Evolutionary conservation across 2,329 filamentous ascomycete species (phyloP).

Genomic region (Mycosphaerella arachidis): DNA sequence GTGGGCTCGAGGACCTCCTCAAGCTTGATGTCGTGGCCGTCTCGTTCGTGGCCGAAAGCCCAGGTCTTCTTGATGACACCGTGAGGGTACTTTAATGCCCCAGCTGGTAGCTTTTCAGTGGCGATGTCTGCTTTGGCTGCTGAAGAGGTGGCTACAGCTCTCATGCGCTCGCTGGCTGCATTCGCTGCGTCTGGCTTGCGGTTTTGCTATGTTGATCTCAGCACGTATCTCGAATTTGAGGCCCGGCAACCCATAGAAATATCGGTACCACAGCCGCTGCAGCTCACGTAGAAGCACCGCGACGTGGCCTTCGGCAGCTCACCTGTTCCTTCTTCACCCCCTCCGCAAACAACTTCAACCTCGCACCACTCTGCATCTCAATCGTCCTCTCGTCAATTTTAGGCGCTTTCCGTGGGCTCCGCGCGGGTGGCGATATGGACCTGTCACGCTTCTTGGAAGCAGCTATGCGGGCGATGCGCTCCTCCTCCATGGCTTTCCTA

Average conservation of each 20-base stretch:
- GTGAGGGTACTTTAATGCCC: conserved; percentile 43
- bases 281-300: neutral
- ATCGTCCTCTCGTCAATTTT: conserved; percentile 23
- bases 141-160: conserved; percentile 3
- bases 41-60: conserved; percentile 58
- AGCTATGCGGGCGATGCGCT: conserved; percentile 65
- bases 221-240: neutral
- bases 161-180: conserved; percentile 15
- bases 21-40: conserved; percentile 72
- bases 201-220: conserved; percentile 12
- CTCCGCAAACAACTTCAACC: conserved; percentile 24
- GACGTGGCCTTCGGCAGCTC: neutral
- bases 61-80: conserved; percentile 81
- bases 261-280: neutral
- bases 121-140: neutral
- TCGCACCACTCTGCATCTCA: conserved; percentile 20
- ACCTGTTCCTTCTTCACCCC: conserved; percentile 20
- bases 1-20: conserved; percentile 77
- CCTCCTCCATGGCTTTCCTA: conserved; percentile 78
- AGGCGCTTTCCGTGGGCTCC: conserved; percentile 24
- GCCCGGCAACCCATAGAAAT: neutral
- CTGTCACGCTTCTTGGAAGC: conserved; percentile 55
- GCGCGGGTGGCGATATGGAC: conserved; percentile 36
- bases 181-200: conserved; percentile 21
- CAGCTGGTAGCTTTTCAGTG: conserved; percentile 2